Evolutionary conservation across 73 alveolate species (phyloP), one percentile per base, ranked within the genome.

Genomic region (Tetrahymena borealis): DNA sequence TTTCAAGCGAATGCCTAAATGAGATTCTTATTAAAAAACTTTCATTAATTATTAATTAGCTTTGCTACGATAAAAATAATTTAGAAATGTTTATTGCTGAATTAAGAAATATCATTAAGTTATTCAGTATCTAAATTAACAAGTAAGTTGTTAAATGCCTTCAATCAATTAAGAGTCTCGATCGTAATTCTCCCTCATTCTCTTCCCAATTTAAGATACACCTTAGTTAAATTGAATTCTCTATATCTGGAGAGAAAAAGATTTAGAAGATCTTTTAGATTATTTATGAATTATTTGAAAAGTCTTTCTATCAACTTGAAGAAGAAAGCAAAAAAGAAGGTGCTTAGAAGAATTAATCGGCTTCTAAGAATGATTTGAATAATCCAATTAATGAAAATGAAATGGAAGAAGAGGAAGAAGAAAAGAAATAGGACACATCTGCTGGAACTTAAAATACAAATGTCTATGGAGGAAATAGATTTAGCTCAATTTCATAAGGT

Each of bases 351-450:
- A 60, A 60, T n/a, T 1, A 20, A 16, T 60, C 85, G 28, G 85
- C 85, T 6, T 60, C 85, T 60, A 60, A 60, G 31, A 60, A n/a
- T 60, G 85, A 60, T 60, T 60, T 60, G 31, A 60, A 60, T 60
- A 35, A 32, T 60, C 85, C 85, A 2, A 60, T 24, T 60, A 16
- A 32, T n/a, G 38, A 60, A 15, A 60, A 60, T 60, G n/a, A 60
- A 60, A 60, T 60, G 85, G 85, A 60, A 60, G 85, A 60, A 60
- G 85, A 60, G 35, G 85, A 60, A 60, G 85, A 60, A n/a, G 85
- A 60, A 60, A 60, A 60, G 28, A 60, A 60, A 60, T 60, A 60
- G 10, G 85, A 60, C 13, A 20, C 85, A 24, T 7, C 85, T n/a
- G n/a, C 85, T 60, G 5, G 37, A 60, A n/a, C 20, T 20, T 10